Evolutionary conservation across 2,329 filamentous ascomycete genomes (phyloP).

Genomic region (Clonostachys rosea): DNA sequence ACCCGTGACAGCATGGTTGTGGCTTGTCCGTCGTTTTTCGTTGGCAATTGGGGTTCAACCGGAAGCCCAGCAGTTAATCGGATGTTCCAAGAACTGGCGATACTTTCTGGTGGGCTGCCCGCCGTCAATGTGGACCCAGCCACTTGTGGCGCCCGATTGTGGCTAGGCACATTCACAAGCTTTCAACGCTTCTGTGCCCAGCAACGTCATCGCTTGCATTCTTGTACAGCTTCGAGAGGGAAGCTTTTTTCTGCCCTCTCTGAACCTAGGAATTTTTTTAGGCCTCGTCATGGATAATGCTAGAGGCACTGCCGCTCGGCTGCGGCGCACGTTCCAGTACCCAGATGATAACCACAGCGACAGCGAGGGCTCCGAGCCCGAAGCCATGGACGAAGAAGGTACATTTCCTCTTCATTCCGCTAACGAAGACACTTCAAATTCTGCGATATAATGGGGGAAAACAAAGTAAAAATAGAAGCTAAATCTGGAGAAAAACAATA

Average conservation of each 20-base stretch:
- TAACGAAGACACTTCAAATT: neutral
- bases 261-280: neutral
- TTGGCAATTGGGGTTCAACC: too few relatives aligned
- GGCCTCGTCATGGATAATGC: slow-evolving; percentile 12
- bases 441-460: neutral
- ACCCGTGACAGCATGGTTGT: slow-evolving; percentile 13
- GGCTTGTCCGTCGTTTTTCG: neutral
- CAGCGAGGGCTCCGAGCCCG: slow-evolving; percentile 45
- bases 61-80: too few relatives aligned
- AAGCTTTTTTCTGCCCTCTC: neutral
- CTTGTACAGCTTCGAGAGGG: neutral
- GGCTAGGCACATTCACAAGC: neutral
- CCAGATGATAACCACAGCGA: slow-evolving; percentile 52
- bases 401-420: slow-evolving; percentile 2
- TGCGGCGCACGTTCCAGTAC: slow-evolving; percentile 76
- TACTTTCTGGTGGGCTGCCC: too few relatives aligned
- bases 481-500: slow-evolving; percentile 16
- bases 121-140: neutral
- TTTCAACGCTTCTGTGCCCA: neutral
- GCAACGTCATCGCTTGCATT: neutral
- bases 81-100: too few relatives aligned
- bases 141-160: neutral
- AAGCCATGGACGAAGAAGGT: slow-evolving; percentile 75
- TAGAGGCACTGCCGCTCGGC: slow-evolving; percentile 43
- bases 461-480: neutral